phyloP scores from a whole-genome alignment of 225 moss, liverwort and hornwort genomes.

The Neckera pumila region DNA sequence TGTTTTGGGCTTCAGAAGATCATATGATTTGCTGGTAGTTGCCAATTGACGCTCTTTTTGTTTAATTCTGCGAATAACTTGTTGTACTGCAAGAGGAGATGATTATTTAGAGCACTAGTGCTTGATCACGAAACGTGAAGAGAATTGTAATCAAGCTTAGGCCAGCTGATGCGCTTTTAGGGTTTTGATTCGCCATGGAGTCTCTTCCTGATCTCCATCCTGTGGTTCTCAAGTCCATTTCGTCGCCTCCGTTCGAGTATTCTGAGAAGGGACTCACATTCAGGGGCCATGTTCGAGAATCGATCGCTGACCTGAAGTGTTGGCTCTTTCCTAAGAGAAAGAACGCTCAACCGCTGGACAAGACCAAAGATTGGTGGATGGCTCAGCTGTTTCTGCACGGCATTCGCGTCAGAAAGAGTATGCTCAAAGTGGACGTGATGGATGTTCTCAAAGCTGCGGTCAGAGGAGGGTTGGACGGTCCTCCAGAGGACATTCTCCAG shows the following conservation, averaged over 20 bases:
- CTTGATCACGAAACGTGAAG: background rate
- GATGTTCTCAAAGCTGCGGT: background rate
- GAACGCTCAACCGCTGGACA: too few relatives aligned
- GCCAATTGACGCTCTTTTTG: background rate
- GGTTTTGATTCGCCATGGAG: background rate
- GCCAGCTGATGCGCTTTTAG: background rate
- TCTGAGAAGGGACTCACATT: background rate
- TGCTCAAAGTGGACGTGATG: background rate
- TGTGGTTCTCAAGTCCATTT: background rate
- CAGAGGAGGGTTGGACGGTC: background rate
- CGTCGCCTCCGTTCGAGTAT: background rate
- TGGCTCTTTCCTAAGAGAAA: background rate
- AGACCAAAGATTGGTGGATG: background rate
- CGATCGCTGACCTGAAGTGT: background rate
- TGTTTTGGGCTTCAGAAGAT: background rate
- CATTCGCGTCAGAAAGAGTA: background rate
- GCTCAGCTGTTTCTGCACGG: background rate
- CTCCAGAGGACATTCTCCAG: background rate
- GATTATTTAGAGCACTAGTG: too few relatives aligned
- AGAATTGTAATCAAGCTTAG: too few relatives aligned
- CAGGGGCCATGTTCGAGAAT: background rate
- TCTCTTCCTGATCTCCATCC: background rate
- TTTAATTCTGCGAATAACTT: background rate
- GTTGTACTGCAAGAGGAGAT: background rate
- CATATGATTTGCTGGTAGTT: background rate